Conservation (phyloP, 2,329 filamentous ascomycete genomes). For the Aspergillus viridinutans region DNA sequence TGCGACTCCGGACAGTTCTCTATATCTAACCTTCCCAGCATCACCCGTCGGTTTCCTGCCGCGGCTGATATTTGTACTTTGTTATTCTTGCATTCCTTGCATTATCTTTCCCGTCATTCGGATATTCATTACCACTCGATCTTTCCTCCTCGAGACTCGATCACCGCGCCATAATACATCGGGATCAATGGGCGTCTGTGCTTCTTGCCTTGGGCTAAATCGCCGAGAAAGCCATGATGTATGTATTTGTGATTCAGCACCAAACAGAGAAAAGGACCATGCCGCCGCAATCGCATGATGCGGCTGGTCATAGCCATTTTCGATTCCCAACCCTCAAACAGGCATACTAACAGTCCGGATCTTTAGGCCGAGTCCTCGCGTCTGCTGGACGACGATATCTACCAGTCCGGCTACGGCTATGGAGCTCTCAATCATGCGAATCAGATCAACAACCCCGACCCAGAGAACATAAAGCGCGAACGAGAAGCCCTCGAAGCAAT, state of each 20-base stretch:
- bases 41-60: slow-evolving; percentile 11
- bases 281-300: slow-evolving; percentile 6
- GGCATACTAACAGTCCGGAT: slow-evolving; percentile 5
- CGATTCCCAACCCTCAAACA: slow-evolving; percentile 7
- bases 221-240: slow-evolving; percentile 39
- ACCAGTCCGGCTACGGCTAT: slow-evolving; percentile 42
- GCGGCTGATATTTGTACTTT: neutral
- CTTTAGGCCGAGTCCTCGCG: slow-evolving; percentile 40
- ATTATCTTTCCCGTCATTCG: neutral
- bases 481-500: slow-evolving; percentile 44
- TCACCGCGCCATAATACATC: neutral
- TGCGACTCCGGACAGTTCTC: neutral
- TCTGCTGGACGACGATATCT: slow-evolving; percentile 43
- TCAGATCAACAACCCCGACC: slow-evolving; percentile 37
- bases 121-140: neutral
- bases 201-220: slow-evolving; percentile 40
- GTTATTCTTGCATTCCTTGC: neutral
- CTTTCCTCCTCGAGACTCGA: neutral
- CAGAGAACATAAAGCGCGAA: slow-evolving; percentile 41
- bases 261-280: slow-evolving; percentile 1
- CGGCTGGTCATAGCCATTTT: neutral
- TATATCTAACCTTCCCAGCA: neutral
- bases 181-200: slow-evolving; percentile 41
- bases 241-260: slow-evolving; percentile 7
- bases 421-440: slow-evolving; percentile 36